Percentiles rank a stretch among this genome's conserved stretches.
Conservation (phyloP, 225 moss, liverwort and hornwort species). For the Pseudoscleropodium purum region DNA sequence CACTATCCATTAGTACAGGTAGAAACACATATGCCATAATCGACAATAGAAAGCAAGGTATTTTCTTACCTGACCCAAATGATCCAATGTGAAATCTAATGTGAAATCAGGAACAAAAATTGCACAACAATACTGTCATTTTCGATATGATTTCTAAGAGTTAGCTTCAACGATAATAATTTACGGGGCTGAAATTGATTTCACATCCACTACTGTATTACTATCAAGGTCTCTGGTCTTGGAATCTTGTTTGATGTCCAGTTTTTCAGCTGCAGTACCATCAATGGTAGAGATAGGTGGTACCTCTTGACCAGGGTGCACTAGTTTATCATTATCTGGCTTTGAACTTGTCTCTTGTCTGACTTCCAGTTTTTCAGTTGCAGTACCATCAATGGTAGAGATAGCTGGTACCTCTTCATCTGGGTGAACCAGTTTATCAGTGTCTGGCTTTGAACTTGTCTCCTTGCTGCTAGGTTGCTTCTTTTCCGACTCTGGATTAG, state of each 20-base stretch:
- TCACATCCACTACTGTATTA: neutral
- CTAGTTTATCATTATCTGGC: neutral
- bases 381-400: neutral
- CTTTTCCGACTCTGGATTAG: constrained; percentile 42
- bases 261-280: neutral
- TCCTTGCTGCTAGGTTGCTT: constrained; percentile 13
- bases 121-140: neutral
- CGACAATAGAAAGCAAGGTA: neutral
- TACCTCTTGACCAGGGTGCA: neutral
- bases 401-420: neutral
- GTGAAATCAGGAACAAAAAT: neutral
- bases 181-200: neutral
- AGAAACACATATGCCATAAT: neutral
- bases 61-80: neutral
- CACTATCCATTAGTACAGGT: neutral
- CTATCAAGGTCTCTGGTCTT: neutral
- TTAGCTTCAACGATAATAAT: neutral
- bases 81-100: neutral
- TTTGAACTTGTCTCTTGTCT: neutral
- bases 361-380: neutral
- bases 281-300: neutral
- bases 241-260: neutral
- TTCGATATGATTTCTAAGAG: neutral
- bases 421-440: neutral
- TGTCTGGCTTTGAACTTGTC: neutral